These are phyloP conservation scores for Pseudogymnoascus sp. DNA, from an alignment of 2,329 filamentous ascomycete species.

Conservation along the genomic window DNA sequence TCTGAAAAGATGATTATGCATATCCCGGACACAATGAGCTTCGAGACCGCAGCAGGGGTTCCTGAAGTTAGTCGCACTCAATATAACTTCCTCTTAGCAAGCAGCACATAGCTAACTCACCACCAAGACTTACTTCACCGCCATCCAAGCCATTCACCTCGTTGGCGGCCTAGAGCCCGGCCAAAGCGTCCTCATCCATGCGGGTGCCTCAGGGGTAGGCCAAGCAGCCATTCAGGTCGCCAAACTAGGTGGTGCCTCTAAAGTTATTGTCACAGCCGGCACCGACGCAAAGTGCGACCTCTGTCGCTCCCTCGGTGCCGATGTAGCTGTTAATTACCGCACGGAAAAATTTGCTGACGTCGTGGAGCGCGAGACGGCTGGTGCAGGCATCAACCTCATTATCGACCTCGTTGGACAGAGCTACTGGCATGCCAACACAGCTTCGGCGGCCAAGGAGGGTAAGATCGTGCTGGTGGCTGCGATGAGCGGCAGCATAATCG, in stretches of 20 bases:
- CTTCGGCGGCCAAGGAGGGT: constrained; percentile 66
- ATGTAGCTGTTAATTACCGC: constrained; percentile 17
- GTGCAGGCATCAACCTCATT: constrained; percentile 75
- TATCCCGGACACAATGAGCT: constrained; percentile 65
- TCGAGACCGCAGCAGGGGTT: constrained; percentile 70
- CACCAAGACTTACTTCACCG: constrained; percentile 75
- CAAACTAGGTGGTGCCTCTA: constrained; percentile 56
- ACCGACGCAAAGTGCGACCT: constrained; percentile 75
- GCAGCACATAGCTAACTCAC: neutral
- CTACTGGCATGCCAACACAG: constrained; percentile 75
- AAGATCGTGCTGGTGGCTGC: constrained; percentile 68
- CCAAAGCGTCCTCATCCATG: constrained; percentile 81
- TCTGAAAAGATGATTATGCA: constrained; percentile 72
- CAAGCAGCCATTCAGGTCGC: constrained; percentile 83
- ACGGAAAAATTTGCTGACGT: constrained; percentile 16
- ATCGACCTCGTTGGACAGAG: constrained; percentile 76
- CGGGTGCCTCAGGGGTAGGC: constrained; percentile 77
- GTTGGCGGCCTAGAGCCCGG: constrained; percentile 65
- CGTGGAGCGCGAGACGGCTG: constrained; percentile 60
- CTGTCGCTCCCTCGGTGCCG: constrained; percentile 10
- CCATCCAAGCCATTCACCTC: constrained; percentile 78
- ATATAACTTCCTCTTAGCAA: neutral
- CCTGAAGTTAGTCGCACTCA: constrained; percentile 40
- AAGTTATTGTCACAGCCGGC: constrained; percentile 74
- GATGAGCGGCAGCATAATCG: constrained; percentile 63